A percentile compares a stretch with the other conserved stretches of the same genome.
phyloP scores from a whole-genome alignment of 345 rosid genomes.

The Linum tenue region DNA sequence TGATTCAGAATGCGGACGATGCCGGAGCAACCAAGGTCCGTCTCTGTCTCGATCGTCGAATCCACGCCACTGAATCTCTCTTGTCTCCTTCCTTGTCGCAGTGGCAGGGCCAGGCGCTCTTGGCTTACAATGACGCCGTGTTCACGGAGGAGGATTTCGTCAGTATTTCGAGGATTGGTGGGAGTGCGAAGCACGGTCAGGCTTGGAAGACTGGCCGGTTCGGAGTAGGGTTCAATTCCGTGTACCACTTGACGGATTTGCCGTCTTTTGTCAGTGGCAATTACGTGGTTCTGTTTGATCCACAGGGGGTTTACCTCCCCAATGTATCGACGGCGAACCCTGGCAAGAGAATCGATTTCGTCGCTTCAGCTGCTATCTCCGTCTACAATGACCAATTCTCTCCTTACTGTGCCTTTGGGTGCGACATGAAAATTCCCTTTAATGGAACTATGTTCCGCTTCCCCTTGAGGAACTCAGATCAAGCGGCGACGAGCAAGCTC shows the following conservation, averaged over 20 bases:
- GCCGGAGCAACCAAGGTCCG: constrained; percentile 82
- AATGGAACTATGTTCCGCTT: constrained; percentile 84
- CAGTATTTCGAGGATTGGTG: constrained; percentile 84
- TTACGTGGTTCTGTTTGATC: constrained; percentile 78
- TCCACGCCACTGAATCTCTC: constrained; percentile 45
- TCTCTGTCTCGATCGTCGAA: constrained; percentile 80
- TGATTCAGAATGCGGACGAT: constrained; percentile 92
- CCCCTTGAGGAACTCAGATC: constrained; percentile 70
- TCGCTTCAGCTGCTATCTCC: constrained; percentile 58
- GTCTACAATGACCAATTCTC: constrained; percentile 65
- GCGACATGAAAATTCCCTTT: constrained; percentile 67
- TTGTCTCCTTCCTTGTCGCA: constrained; percentile 51
- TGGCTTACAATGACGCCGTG: constrained; percentile 77
- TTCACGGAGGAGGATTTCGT: constrained; percentile 88
- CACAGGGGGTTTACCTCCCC: constrained; percentile 77
- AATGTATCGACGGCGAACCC: constrained; percentile 82
- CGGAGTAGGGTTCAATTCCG: constrained; percentile 96
- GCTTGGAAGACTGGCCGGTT: constrained; percentile 90
- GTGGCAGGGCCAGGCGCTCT: constrained; percentile 84
- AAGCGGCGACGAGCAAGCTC: constrained; percentile 70
- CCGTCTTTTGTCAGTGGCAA: constrained; percentile 93
- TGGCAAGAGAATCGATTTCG: constrained; percentile 83
- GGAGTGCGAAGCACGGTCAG: constrained; percentile 68
- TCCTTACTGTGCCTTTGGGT: constrained; percentile 86
- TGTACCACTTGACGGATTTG: constrained; percentile 87